Evolutionary conservation across 2,329 filamentous ascomycete species (phyloP).

Genomic region (Colletotrichum graminicola): DNA sequence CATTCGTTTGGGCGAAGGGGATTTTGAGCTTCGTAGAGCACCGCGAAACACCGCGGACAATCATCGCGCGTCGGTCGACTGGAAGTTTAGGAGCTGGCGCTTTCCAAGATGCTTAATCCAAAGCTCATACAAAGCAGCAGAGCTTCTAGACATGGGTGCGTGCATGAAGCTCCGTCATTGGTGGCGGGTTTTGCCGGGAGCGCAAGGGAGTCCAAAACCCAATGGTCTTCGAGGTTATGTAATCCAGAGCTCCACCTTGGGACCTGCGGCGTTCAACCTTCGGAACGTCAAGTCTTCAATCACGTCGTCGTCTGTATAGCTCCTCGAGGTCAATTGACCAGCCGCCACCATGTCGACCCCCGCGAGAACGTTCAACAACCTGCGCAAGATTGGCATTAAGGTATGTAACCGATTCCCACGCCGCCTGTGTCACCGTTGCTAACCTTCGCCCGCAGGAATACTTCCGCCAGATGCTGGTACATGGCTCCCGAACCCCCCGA

Average conservation of each 20-base stretch:
- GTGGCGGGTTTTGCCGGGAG: conserved; percentile 35
- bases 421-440: conserved; percentile 27
- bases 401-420: conserved; percentile 58
- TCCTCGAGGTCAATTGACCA: conserved; percentile 49
- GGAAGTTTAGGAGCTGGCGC: neutral
- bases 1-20: conserved; percentile 27
- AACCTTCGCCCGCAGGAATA: conserved; percentile 73
- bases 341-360: conserved; percentile 86
- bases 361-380: conserved; percentile 84
- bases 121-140: conserved; percentile 18
- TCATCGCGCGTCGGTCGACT: conserved; percentile 47
- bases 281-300: conserved; percentile 40
- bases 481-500: conserved; percentile 53
- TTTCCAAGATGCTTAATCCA: neutral
- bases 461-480: conserved; percentile 92
- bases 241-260: conserved; percentile 29
- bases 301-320: conserved; percentile 34
- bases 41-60: conserved; percentile 50
- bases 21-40: conserved; percentile 47
- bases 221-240: conserved; percentile 37
- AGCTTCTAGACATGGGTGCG: conserved; percentile 28
- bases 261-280: conserved; percentile 37
- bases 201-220: conserved; percentile 22
- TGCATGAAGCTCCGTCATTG: conserved; percentile 43
- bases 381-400: conserved; percentile 90